A percentile compares a stretch with the other conserved stretches of the same genome.
These are phyloP conservation scores for Colletotrichum scovillei DNA, from an alignment of 2,329 filamentous ascomycete genomes.

Conservation along the genomic window DNA sequence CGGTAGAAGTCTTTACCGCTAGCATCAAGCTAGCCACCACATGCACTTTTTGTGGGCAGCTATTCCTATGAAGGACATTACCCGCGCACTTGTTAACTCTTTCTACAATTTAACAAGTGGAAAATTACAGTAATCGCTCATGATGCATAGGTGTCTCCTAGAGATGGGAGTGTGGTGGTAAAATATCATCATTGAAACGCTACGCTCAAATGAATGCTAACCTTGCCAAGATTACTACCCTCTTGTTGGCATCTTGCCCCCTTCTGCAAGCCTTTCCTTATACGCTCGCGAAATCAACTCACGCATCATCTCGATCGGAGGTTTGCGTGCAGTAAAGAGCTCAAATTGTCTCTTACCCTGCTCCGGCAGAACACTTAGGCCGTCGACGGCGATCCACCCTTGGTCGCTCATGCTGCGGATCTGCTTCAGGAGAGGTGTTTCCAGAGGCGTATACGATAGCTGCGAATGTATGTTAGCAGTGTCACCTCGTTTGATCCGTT, in stretches of 20 bases:
- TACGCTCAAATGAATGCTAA: background rate
- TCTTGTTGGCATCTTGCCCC: background rate
- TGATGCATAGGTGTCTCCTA: background rate
- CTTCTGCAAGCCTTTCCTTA: constrained; percentile 44
- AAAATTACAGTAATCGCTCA: background rate
- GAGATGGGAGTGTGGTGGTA: background rate
- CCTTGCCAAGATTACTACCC: background rate
- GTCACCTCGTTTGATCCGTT: too few relatives aligned
- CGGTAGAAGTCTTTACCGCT: constrained; percentile 9
- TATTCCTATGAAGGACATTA: background rate
- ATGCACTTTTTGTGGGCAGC: background rate
- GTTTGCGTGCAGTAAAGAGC: constrained; percentile 78
- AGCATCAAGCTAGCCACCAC: background rate
- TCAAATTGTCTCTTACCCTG: constrained; percentile 87
- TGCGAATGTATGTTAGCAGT: background rate
- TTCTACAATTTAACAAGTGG: background rate
- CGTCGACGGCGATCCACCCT: constrained; percentile 81
- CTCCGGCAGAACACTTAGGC: constrained; percentile 79
- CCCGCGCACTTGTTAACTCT: background rate
- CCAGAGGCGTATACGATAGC: constrained; percentile 68
- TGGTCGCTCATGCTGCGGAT: constrained; percentile 68
- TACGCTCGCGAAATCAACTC: constrained; percentile 66
- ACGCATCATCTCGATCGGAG: constrained; percentile 77
- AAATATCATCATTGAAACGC: background rate
- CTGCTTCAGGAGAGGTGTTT: constrained; percentile 77